Evolutionary conservation across 2,329 filamentous ascomycete genomes (phyloP), one percentile per base, ranked within the genome.

Genomic region (Apiospora arundinis): DNA sequence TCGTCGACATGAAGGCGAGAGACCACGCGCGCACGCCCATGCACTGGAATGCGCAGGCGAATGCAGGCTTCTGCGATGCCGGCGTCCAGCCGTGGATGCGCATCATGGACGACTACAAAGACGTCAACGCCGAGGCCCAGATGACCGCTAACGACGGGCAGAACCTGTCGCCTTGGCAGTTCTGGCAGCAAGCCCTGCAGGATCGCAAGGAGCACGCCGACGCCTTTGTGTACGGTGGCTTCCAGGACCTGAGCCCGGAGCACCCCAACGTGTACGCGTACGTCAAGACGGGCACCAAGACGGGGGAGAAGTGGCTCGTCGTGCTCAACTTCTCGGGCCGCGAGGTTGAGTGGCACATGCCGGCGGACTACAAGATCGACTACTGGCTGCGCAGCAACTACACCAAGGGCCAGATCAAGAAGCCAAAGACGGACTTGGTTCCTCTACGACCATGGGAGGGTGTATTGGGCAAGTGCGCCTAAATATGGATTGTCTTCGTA

Each of bases 11-110:
- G 72, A 86, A 92, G 42, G 90, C 87, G 7, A 84, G 91, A 44
- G 91, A 93, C 77, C 89, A 93, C 76, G 86, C 90, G 11, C 85
- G 92, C n/a, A 86, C 89, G 4, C 92, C 92, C 0, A 89, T 94
- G 82, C 90, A 92, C 74, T 93, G 92, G 92, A 85, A 85, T 70
- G 83, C 79, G 0, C 81, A 82, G 0, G 78, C 83, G 0, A 85
- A 91, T 73, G 90, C 88, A 0, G 92, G 92, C 1, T 93, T 93
- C 81, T 90, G 89, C 8, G 80, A 82, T 70, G 74, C 81, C 0
- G 82, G 81, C 0, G 84, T 83, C 0, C 81, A 82, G 68, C 88
- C 89, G 0, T 91, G 90, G 89, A 91, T 91, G 88, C 83, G 87
- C 2, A 83, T 88, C 14, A 85, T 89, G 72, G 87, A 89, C 32